Evolutionary conservation across 2,329 filamentous ascomycete species (phyloP).

Genomic region (Sporothrix pseudoabietina): DNA sequence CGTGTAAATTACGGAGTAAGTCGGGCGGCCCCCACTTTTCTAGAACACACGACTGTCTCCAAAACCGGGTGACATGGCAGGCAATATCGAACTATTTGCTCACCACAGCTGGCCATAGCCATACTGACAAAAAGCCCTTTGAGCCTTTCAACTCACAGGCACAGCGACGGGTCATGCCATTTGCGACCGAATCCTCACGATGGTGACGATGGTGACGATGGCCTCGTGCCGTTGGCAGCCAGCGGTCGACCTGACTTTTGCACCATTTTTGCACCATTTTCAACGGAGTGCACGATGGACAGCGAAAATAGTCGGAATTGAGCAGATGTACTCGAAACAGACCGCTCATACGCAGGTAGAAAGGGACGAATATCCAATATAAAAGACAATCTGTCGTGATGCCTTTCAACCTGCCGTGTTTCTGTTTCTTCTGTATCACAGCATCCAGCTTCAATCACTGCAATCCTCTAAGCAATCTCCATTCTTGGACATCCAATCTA

Average conservation of each 20-base stretch:
- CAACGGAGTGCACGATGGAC: background rate
- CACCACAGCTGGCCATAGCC: background rate
- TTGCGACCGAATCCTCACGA: slow-evolving; percentile 7
- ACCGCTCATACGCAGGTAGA: too few relatives aligned
- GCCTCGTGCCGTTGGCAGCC: background rate
- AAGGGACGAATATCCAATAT: background rate
- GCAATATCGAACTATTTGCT: slow-evolving; percentile 27
- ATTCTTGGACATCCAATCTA: background rate
- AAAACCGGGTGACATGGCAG: slow-evolving; percentile 29
- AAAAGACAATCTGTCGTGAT: slow-evolving; percentile 8
- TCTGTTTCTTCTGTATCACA: background rate
- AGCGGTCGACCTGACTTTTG: background rate
- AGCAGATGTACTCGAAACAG: background rate
- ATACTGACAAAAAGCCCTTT: background rate
- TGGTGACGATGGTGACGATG: slow-evolving; percentile 20
- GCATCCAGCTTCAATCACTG: background rate
- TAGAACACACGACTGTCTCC: slow-evolving; percentile 22
- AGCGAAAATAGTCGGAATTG: slow-evolving; percentile 12
- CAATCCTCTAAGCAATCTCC: background rate
- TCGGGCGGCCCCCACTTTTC: background rate
- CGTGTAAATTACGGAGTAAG: background rate
- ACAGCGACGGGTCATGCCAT: slow-evolving; percentile 17
- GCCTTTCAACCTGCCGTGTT: background rate
- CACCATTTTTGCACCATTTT: background rate
- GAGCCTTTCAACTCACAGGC: background rate